These are phyloP conservation scores for Pilobolus umbonatus DNA, from an alignment of 192 early-diverging fungal genomes.

Conservation along the genomic window DNA sequence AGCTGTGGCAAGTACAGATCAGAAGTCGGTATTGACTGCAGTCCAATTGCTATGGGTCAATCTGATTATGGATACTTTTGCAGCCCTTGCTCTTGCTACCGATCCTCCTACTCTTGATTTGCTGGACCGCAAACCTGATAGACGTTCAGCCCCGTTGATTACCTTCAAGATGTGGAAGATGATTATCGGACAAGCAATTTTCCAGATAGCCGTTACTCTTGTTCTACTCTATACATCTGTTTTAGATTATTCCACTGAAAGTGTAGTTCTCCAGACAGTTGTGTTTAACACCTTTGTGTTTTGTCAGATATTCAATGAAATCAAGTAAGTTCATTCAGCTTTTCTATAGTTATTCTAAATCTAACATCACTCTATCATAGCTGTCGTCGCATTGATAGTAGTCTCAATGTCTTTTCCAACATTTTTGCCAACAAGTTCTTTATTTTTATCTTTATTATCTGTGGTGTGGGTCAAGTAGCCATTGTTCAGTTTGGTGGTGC, in stretches of 20 bases:
- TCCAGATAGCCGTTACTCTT: constrained; percentile 84
- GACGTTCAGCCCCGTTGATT: constrained; percentile 76
- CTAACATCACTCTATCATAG: constrained; percentile 28
- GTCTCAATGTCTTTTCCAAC: constrained; percentile 84
- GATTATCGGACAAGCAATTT: constrained; percentile 87
- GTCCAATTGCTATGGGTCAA: constrained; percentile 99
- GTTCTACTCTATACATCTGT: constrained; percentile 63
- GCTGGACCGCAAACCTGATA: constrained; percentile 81
- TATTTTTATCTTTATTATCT: constrained; percentile 68
- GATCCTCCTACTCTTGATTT: constrained; percentile 83
- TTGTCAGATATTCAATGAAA: constrained; percentile 86
- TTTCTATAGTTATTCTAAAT: neutral
- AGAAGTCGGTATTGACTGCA: constrained; percentile 85
- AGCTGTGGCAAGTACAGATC: constrained; percentile 54
- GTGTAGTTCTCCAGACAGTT: constrained; percentile 58
- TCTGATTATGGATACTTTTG: constrained; percentile 99
- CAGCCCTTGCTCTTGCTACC: constrained; percentile 94
- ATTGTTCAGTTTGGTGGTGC: constrained; percentile 87
- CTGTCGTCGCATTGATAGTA: constrained; percentile 69
- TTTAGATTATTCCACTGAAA: constrained; percentile 41
- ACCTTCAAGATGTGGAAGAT: constrained; percentile 92
- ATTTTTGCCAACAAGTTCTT: constrained; percentile 80
- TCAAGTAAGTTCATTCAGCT: constrained; percentile 54
- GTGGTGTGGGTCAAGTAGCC: constrained; percentile 73
- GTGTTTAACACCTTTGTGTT: constrained; percentile 96